Evolutionary conservation across 805 yeast genomes (phyloP), one percentile per base, ranked within the genome.

Genomic region (Candida ipomoeae): DNA sequence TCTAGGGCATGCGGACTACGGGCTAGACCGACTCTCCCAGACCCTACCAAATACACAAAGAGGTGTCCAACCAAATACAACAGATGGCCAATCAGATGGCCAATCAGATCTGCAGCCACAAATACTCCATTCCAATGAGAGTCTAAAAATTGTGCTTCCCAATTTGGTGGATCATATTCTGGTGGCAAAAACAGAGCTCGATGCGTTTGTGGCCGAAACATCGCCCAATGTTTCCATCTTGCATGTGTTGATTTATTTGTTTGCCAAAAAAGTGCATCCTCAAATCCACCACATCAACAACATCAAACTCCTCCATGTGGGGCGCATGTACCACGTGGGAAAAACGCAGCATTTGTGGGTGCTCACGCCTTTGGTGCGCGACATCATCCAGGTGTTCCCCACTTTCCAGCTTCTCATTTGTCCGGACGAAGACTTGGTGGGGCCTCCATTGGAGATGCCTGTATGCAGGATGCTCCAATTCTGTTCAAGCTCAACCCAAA

Each of bases 271-370:
- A 13, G 14, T 39, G 10, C 54, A 43, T 8, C 51, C 51, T 4
- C 17, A 29, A 8, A 44, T 48, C 20, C 38, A 29, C n/a, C 33
- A 36, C 45, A 49, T 57, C 44, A 51, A 44, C 48, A 40, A 52
- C 36, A 5, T 54, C 40, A 54, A 48, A 49, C 58, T 57, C 6
- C 44, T 57, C 6, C 61, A 57, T 34, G 43, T 38, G 36, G 61
- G 61, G 1, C 44, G 49, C 48, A 53, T 40, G 35, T 56, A 50
- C 41, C 15, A 39, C 23, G 44, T 56, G 18, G 54, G 48, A 33
- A 17, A 47, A 29, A 26, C 29, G 26, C 40, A 45, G 15, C 56
- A 56, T 38, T 48, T 56, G 35, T 41, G n/a, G 21, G 41, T 21
- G 18, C 39, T 23, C 32, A 42, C 41, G 43, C 51, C 60, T 13